Percentiles rank a stretch among this genome's conserved stretches.
Conservation (phyloP, 2,329 filamentous ascomycete species). For the Diaporthe sp. region DNA sequence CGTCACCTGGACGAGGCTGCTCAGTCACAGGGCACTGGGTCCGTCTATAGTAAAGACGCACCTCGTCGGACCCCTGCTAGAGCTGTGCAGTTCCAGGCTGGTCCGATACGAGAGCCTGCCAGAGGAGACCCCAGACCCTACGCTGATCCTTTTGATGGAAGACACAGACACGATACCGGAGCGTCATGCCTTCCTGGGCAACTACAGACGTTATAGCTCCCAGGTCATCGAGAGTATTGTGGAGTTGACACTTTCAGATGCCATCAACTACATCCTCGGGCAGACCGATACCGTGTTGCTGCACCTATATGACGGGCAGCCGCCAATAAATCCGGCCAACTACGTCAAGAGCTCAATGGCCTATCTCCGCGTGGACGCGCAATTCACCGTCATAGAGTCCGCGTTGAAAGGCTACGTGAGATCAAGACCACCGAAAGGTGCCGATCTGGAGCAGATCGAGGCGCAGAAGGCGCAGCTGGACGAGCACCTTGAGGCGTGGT, state of each 20-base stretch:
- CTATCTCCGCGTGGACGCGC: constrained; percentile 86
- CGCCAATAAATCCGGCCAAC: constrained; percentile 72
- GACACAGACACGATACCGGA: constrained; percentile 97
- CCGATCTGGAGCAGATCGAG: constrained; percentile 43
- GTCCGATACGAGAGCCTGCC: constrained; percentile 90
- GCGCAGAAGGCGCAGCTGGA: constrained; percentile 71
- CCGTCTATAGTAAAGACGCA: constrained; percentile 71
- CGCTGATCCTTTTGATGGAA: constrained; percentile 85
- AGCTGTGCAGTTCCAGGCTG: constrained; percentile 85
- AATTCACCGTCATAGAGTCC: constrained; percentile 90
- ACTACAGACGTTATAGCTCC: constrained; percentile 92
- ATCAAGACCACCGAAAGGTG: constrained; percentile 64
- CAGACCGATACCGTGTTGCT: constrained; percentile 81
- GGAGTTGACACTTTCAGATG: constrained; percentile 83
- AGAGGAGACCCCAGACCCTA: constrained; percentile 83
- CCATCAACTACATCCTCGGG: constrained; percentile 87
- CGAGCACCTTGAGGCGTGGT: constrained; percentile 78
- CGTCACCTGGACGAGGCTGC: constrained; percentile 87
- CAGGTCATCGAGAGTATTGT: constrained; percentile 91
- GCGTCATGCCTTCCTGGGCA: constrained; percentile 93
- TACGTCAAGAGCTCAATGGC: constrained; percentile 79
- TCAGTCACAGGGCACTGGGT: constrained; percentile 79
- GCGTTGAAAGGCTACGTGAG: constrained; percentile 90
- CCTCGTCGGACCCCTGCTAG: constrained; percentile 81
- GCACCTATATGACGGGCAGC: constrained; percentile 79